Percentiles rank a stretch among this genome's conserved stretches.
Evolutionary conservation across 163 green algal species (phyloP).

Genomic region (Chlamydomonas reinhardtii): DNA sequence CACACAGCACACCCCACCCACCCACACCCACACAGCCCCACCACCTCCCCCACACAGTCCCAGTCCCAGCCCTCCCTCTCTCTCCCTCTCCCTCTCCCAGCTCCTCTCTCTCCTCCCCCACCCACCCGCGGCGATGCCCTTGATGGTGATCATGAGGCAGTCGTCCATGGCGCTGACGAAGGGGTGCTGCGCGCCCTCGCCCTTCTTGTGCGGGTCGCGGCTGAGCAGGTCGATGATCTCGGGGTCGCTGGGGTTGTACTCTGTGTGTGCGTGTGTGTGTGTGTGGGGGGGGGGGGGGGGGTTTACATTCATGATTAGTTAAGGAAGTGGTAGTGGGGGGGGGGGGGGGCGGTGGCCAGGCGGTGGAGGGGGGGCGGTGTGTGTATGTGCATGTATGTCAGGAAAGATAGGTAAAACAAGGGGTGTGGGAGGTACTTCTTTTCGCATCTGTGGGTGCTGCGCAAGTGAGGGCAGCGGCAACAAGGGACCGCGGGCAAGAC

Average conservation of each 20-base stretch:
- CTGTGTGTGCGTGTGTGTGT: neutral
- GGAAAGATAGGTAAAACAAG: too few relatives aligned
- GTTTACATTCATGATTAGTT: too few relatives aligned
- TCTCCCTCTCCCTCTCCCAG: neutral
- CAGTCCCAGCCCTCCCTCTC: too few relatives aligned
- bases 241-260: slow-evolving; percentile 68
- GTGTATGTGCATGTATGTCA: too few relatives aligned
- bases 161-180: slow-evolving; percentile 84
- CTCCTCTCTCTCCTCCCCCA: neutral
- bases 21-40: too few relatives aligned
- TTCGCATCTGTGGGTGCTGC: too few relatives aligned
- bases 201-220: slow-evolving; percentile 57
- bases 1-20: too few relatives aligned
- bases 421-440: too few relatives aligned
- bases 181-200: slow-evolving; percentile 67
- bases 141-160: slow-evolving; percentile 97
- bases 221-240: slow-evolving; percentile 81
- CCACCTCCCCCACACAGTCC: too few relatives aligned
- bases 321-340: neutral
- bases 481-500: too few relatives aligned
- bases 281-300: neutral
- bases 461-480: neutral
- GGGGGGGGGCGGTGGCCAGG: neutral
- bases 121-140: slow-evolving; percentile 69
- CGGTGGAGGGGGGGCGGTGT: neutral